Base-by-base conservation (phyloP, 768 basidiomycete genomes). In the Boletus vinaceobasis region DNA sequence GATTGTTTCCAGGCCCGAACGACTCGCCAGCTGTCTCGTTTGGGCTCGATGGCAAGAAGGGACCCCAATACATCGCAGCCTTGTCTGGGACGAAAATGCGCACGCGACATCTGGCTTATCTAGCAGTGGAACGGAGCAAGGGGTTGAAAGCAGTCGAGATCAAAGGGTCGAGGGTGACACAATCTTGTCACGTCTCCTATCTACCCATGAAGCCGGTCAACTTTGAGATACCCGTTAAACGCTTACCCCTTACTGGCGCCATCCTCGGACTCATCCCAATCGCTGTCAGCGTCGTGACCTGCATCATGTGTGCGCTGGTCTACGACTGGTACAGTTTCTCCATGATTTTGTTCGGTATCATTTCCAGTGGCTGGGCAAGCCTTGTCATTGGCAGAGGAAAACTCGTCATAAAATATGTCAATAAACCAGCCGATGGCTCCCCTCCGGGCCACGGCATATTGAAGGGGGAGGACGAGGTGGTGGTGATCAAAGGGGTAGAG, bases 361-460 rank as follows among this genome's bases (percentile, higher is more conserved):
- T 74, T 23, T 60, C 66, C 50, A 71, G 60, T 35, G 73, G 71
- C n/a, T 42, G 53, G 19, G 52, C 68, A 14, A 65, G 65, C 55
- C 8, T 44, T 7, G 43, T 62, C 43, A 64, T 72, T 7, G 71
- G 71, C 11, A 52, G 55, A 0, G 67, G 66, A 31, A 56, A n/a
- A n/a, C 59, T 70, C 4, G 32, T 52, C 17, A 46, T 71, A 43
- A 31, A 35, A 2, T 45, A 39, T 13, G 58, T 59, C 32, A 21
- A 15, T n/a, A 50, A 53, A 0, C 62, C 71, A 17, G 64, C 69
- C 1, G 2, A 38, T 0, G 59, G 62, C 1, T 40, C 49, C 15
- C 72, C 71, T 6, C 61, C 53, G 1, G 73, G 71, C 10, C 64
- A 74, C 43, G 71, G 72, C 0, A 50, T 73, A 32, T 48, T 72